Percentiles rank a stretch among this genome's conserved stretches.
These are phyloP conservation scores for Suillus discolor DNA, from an alignment of 768 basidiomycete species.

Conservation along the genomic window DNA sequence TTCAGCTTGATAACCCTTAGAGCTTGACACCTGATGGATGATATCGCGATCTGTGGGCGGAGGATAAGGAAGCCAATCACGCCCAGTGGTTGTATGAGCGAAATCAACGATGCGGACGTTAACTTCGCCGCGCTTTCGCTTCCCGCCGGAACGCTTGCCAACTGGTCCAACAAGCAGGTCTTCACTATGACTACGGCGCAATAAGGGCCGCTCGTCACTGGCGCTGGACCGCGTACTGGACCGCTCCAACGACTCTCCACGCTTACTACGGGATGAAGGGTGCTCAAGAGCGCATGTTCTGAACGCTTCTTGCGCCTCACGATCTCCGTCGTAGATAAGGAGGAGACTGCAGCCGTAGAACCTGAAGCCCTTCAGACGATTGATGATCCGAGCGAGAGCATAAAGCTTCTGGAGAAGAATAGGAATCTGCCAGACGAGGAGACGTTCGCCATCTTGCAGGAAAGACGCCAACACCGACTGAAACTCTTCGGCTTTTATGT, in stretches of 20 bases:
- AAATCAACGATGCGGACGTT: slow-evolving; percentile 98
- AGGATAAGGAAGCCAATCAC: slow-evolving; percentile 80
- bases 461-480: slow-evolving; percentile 80
- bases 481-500: slow-evolving; percentile 86
- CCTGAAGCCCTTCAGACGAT: slow-evolving; percentile 89
- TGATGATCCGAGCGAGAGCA: slow-evolving; percentile 88
- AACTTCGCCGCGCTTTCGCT: slow-evolving; percentile 85
- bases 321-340: slow-evolving; percentile 96
- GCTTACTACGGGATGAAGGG: slow-evolving; percentile 66
- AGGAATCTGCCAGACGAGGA: slow-evolving; percentile 93
- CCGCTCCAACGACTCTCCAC: slow-evolving; percentile 79
- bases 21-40: slow-evolving; percentile 52
- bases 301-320: slow-evolving; percentile 80
- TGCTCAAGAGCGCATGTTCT: slow-evolving; percentile 63
- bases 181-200: slow-evolving; percentile 81
- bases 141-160: slow-evolving; percentile 61
- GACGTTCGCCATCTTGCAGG: slow-evolving; percentile 77
- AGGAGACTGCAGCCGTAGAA: slow-evolving; percentile 98
- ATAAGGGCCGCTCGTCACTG: slow-evolving; percentile 41
- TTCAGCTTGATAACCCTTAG: slow-evolving; percentile 79
- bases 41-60: slow-evolving; percentile 41
- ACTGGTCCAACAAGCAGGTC: slow-evolving; percentile 72
- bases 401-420: slow-evolving; percentile 89
- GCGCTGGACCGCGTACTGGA: slow-evolving; percentile 43
- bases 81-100: slow-evolving; percentile 96